phyloP scores from a whole-genome alignment of 2,329 filamentous ascomycete species.

The Penicillium sclerotiorum region DNA sequence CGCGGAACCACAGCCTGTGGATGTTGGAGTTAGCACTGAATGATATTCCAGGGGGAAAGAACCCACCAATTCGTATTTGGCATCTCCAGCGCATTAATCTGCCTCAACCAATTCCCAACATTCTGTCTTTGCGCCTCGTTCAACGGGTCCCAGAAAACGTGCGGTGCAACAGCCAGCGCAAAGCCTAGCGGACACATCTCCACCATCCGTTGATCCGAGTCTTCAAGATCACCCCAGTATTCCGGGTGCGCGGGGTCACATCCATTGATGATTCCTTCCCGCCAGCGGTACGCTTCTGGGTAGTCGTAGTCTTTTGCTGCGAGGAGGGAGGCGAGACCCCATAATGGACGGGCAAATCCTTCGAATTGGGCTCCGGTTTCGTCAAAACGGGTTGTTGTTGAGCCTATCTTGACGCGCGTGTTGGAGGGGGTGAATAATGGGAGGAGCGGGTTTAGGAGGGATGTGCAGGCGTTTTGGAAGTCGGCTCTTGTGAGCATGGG shows the following conservation, averaged over 20 bases:
- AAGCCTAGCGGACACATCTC: slow-evolving; percentile 81
- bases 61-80: slow-evolving; percentile 65
- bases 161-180: slow-evolving; percentile 68
- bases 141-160: slow-evolving; percentile 67
- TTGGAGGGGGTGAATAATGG: slow-evolving; percentile 70
- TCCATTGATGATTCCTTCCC: slow-evolving; percentile 69
- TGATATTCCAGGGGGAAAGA: neutral
- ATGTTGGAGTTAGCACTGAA: slow-evolving; percentile 31
- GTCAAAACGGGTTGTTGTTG: slow-evolving; percentile 75
- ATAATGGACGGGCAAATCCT: slow-evolving; percentile 73
- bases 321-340: slow-evolving; percentile 71
- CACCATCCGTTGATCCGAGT: slow-evolving; percentile 81
- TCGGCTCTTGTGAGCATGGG: neutral
- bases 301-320: slow-evolving; percentile 68
- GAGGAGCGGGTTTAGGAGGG: slow-evolving; percentile 70
- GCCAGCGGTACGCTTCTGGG: slow-evolving; percentile 65
- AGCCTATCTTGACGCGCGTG: slow-evolving; percentile 68
- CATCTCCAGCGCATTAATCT: slow-evolving; percentile 76
- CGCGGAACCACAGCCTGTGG: slow-evolving; percentile 76
- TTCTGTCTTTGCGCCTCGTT: slow-evolving; percentile 64
- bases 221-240: slow-evolving; percentile 75
- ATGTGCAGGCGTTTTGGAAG: slow-evolving; percentile 19
- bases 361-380: slow-evolving; percentile 77
- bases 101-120: slow-evolving; percentile 72
- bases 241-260: slow-evolving; percentile 70